Evolutionary conservation across 306 rosid genomes (phyloP).

Genomic region (Quercus alba): DNA sequence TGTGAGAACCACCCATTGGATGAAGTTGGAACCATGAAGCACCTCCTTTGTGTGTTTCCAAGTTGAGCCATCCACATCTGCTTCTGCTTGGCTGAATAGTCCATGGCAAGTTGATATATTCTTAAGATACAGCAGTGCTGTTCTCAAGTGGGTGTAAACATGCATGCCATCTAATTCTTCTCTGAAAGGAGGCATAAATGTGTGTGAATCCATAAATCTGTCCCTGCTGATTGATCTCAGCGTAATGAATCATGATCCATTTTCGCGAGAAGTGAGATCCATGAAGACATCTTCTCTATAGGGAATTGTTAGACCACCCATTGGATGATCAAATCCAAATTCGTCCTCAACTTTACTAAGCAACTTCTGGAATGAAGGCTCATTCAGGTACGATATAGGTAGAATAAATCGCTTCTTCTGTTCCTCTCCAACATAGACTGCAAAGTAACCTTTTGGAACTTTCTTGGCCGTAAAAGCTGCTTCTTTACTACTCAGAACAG

Average conservation of each 20-base stretch:
- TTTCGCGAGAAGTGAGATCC: constrained; percentile 27
- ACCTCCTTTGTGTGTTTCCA: no score
- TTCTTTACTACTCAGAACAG: neutral
- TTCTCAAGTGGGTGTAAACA: neutral
- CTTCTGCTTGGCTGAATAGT: neutral
- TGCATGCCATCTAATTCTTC: neutral
- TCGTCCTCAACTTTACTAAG: constrained; percentile 41
- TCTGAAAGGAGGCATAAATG: neutral
- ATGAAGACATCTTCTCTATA: constrained; percentile 42
- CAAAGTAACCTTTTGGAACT: constrained; percentile 47
- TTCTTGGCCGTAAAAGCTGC: neutral
- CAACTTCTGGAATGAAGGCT: constrained; percentile 38
- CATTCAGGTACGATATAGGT: constrained; percentile 35
- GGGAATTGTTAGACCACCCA: constrained; percentile 51
- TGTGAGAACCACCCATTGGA: no score
- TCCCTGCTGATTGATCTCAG: neutral
- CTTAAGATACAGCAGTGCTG: neutral
- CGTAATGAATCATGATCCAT: neutral
- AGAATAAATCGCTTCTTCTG: constrained; percentile 38
- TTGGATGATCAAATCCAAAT: constrained; percentile 47
- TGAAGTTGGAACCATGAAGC: neutral
- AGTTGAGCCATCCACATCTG: neutral
- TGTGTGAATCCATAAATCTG: neutral
- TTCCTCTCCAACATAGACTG: constrained; percentile 49
- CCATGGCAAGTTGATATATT: neutral